A percentile compares a stretch with the other conserved stretches of the same genome.
phyloP scores from a whole-genome alignment of 2,329 filamentous ascomycete species.

The Sporothrix luriei region DNA sequence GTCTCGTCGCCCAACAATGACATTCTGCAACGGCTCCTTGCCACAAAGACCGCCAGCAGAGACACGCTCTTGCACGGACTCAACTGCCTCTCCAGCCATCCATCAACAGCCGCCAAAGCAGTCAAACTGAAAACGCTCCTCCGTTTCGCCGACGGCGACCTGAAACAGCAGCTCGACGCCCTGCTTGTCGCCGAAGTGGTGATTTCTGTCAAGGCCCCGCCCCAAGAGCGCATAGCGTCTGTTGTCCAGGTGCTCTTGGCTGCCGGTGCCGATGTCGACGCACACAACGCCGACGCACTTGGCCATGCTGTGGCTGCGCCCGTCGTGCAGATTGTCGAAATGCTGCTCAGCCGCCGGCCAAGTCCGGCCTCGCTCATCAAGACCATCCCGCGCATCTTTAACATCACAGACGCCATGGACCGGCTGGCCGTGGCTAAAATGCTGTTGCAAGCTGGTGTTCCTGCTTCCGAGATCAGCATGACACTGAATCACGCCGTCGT shows the following conservation, averaged over 20 bases:
- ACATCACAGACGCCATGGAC: conserved; percentile 55
- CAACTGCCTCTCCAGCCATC: conserved; percentile 48
- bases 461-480: conserved; percentile 52
- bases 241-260: conserved; percentile 53
- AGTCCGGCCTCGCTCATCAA: conserved; percentile 50
- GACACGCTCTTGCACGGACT: conserved; percentile 51
- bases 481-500: conserved; percentile 56
- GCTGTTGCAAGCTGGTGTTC: conserved; percentile 55
- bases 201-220: conserved; percentile 46
- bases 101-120: conserved; percentile 51
- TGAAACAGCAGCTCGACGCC: conserved; percentile 48
- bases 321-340: conserved; percentile 51
- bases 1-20: conserved; percentile 50
- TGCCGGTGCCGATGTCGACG: conserved; percentile 59
- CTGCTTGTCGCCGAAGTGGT: conserved; percentile 57
- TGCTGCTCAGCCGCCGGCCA: conserved; percentile 51
- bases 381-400: conserved; percentile 57
- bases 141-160: conserved; percentile 44
- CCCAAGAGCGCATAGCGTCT: conserved; percentile 47
- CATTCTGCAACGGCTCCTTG: conserved; percentile 53
- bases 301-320: conserved; percentile 54
- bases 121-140: conserved; percentile 55
- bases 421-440: conserved; percentile 55
- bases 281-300: conserved; percentile 54
- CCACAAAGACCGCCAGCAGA: conserved; percentile 49